Percentiles rank a stretch among this genome's conserved stretches.
These are phyloP conservation scores for Pneumocystis jirovecii DNA, from an alignment of 1,139 yeast genomes.

Conservation along the genomic window DNA sequence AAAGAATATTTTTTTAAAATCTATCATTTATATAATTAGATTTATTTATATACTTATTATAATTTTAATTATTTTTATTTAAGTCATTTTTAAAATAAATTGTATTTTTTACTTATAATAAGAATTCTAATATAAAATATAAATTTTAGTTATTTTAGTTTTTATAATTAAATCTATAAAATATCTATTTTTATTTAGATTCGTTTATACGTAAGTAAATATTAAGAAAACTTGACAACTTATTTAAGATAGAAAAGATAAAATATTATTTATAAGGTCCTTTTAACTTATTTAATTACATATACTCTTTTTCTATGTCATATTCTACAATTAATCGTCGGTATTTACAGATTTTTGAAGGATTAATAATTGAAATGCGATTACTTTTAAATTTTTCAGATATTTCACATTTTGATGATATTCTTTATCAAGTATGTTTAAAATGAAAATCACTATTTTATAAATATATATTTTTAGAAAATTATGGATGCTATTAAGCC, in stretches of 20 bases:
- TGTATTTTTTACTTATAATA: no score
- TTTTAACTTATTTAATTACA: neutral
- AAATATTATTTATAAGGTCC: neutral
- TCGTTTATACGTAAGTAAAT: no score
- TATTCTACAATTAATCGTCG: constrained; percentile 2
- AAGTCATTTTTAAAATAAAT: no score
- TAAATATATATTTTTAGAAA: neutral
- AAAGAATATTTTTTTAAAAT: constrained; percentile 12
- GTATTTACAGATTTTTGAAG: constrained; percentile 8
- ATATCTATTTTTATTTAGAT: neutral
- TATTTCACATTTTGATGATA: constrained; percentile 1
- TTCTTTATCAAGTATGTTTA: neutral
- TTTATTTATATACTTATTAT: constrained; percentile 12
- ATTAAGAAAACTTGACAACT: neutral
- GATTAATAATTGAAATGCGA: constrained; percentile 5
- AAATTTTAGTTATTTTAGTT: neutral
- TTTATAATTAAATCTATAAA: neutral
- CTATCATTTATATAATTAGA: constrained; percentile 12
- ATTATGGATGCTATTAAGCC: constrained; percentile 2
- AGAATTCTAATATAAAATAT: constrained; percentile 9
- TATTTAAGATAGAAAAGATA: neutral
- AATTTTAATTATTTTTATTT: neutral
- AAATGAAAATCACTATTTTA: neutral
- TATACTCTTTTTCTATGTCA: neutral
- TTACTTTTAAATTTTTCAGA: constrained; percentile 1